These are phyloP conservation scores for Groenewaldozyma auringiensis DNA, from an alignment of 1,139 yeast genomes.

Conservation along the genomic window DNA sequence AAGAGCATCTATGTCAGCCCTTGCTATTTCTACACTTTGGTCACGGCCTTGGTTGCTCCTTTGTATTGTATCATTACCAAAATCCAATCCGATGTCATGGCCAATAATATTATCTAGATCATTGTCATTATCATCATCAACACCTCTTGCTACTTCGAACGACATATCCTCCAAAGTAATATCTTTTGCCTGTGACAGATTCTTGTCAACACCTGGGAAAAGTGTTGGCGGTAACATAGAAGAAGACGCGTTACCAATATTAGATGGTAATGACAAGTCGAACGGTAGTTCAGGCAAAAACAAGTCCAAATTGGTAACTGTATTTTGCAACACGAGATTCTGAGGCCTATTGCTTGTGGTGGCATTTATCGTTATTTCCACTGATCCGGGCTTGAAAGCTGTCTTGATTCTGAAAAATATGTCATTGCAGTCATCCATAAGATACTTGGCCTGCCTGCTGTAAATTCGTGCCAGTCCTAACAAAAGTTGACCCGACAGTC, in stretches of 20 bases:
- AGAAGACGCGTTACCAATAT: neutral
- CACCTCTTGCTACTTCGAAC: constrained; percentile 48
- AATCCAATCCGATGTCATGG: constrained; percentile 44
- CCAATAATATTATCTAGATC: constrained; percentile 16
- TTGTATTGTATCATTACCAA: constrained; percentile 30
- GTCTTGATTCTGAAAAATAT: constrained; percentile 66
- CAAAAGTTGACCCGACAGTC: constrained; percentile 81
- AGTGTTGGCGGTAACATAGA: neutral
- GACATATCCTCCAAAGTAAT: constrained; percentile 24
- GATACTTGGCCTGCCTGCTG: constrained; percentile 75
- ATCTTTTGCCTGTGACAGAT: constrained; percentile 5
- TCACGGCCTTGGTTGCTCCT: constrained; percentile 16
- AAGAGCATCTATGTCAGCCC: constrained; percentile 7
- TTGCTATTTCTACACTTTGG: constrained; percentile 20
- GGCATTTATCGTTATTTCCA: constrained; percentile 44
- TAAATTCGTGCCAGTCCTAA: constrained; percentile 87
- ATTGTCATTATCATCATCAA: constrained; percentile 15
- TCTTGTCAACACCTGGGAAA: neutral
- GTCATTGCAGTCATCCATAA: constrained; percentile 78
- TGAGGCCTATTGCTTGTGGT: constrained; percentile 49
- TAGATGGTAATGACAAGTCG: constrained; percentile 6
- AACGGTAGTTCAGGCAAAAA: constrained; percentile 17
- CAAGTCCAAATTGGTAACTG: constrained; percentile 66
- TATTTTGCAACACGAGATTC: constrained; percentile 44
- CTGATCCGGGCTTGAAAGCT: constrained; percentile 47